phyloP scores from a whole-genome alignment of 179 eudicot genomes.

The Nepenthes alata region DNA sequence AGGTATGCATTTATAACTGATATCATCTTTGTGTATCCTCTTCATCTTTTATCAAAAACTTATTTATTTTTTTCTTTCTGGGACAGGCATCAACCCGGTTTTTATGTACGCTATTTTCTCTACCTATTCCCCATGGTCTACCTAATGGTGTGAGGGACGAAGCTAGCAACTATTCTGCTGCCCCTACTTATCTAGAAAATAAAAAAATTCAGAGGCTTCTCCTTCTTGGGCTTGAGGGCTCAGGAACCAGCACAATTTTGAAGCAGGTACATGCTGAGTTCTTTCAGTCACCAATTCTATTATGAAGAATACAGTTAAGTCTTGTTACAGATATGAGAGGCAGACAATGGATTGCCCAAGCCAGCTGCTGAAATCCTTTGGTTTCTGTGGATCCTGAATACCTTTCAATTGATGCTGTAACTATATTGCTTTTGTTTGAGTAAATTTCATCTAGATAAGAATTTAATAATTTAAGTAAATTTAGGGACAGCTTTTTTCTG shows the following conservation, averaged over 20 bases:
- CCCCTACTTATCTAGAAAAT: constrained; percentile 66
- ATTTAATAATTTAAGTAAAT: no score
- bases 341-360: no score
- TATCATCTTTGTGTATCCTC: not conserved
- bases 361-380: no score
- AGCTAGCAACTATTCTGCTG: constrained; percentile 46
- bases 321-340: not conserved
- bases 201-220: constrained; percentile 67
- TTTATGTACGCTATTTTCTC: constrained; percentile 59
- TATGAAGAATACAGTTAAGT: not conserved
- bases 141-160: constrained; percentile 54
- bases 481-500: no score
- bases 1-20: constrained; percentile 36
- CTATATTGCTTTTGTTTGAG: no score
- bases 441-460: no score
- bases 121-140: constrained; percentile 78
- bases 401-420: no score
- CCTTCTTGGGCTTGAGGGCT: constrained; percentile 65
- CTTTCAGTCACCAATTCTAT: constrained; percentile 1
- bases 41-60: not conserved
- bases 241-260: constrained; percentile 96
- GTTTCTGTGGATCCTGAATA: no score
- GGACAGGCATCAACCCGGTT: constrained; percentile 77
- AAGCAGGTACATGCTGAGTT: constrained; percentile 55
- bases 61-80: constrained; percentile 6